Evolutionary conservation across 1,284 basidiomycete species (phyloP).

Genomic region (Rhizoctonia solani): DNA sequence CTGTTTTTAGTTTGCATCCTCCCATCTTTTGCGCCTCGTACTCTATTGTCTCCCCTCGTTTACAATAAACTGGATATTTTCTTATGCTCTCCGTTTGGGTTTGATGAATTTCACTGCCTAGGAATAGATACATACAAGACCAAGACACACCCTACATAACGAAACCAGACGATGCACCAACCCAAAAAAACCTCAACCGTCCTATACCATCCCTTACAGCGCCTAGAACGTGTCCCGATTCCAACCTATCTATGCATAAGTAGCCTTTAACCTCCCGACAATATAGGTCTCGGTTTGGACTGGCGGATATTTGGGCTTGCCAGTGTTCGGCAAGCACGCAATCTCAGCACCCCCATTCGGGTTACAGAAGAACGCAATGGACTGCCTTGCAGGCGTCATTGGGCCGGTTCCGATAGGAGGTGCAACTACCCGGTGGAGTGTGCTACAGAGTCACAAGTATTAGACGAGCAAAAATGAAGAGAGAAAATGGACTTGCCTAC

Average conservation of each 20-base stretch:
- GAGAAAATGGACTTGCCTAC: conserved; percentile 41
- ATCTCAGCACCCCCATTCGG: conserved; percentile 74
- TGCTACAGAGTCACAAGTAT: conserved; percentile 47
- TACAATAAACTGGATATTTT: conserved; percentile 7
- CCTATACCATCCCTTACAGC: neutral
- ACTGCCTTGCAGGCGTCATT: conserved; percentile 69
- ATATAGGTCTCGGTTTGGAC: conserved; percentile 71
- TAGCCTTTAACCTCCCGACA: conserved; percentile 55
- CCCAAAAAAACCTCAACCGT: neutral
- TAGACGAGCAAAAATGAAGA: neutral
- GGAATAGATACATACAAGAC: conserved; percentile 12
- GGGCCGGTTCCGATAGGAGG: conserved; percentile 59
- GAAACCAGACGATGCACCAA: neutral
- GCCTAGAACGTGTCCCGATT: neutral
- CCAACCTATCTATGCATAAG: conserved; percentile 20
- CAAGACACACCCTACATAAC: neutral
- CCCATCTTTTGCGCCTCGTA: conserved; percentile 6
- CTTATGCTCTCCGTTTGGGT: neutral
- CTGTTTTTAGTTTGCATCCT: neutral
- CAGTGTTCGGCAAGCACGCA: conserved; percentile 72
- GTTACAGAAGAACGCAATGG: conserved; percentile 87
- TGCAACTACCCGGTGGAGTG: conserved; percentile 79
- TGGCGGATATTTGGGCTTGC: conserved; percentile 44
- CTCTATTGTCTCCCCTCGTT: neutral
- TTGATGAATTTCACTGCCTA: conserved; percentile 6